These are phyloP conservation scores for Astragalus membranaceus DNA, from an alignment of 306 rosid genomes.

Conservation along the genomic window DNA sequence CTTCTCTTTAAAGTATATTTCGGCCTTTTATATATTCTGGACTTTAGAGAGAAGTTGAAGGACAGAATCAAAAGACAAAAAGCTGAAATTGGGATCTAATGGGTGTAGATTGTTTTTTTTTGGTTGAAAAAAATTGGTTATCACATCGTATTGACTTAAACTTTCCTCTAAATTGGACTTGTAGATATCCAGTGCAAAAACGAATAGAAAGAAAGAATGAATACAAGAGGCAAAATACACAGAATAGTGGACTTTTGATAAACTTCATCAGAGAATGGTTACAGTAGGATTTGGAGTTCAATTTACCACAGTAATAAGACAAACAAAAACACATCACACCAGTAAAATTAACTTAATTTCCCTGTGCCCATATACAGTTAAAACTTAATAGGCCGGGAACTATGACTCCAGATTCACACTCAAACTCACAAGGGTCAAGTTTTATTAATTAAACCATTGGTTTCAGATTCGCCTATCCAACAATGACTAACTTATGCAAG, in stretches of 20 bases:
- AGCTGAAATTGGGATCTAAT: neutral
- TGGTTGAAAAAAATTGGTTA: too few relatives aligned
- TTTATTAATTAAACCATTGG: constrained; percentile 40
- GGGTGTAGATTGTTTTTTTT: neutral
- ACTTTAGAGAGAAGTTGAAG: neutral
- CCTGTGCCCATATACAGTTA: constrained; percentile 61
- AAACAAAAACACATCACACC: constrained; percentile 32
- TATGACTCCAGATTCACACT: constrained; percentile 40
- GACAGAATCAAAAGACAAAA: too few relatives aligned
- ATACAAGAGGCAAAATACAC: neutral
- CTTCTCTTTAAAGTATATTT: neutral
- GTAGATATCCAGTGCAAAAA: neutral
- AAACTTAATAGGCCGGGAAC: constrained; percentile 61
- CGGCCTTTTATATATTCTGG: neutral
- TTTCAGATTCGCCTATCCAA: constrained; percentile 39
- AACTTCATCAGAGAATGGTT: constrained; percentile 23
- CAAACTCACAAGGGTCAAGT: constrained; percentile 47
- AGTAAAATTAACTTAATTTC: constrained; percentile 23
- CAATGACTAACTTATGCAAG: constrained; percentile 24
- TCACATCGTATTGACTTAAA: too few relatives aligned
- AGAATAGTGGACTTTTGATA: constrained; percentile 5
- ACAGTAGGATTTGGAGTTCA: constrained; percentile 54
- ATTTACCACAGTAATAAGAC: constrained; percentile 38
- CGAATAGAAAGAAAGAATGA: neutral
- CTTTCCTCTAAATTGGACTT: neutral